These are phyloP conservation scores for Herpetospermum pedunculosum DNA, from an alignment of 306 rosid genomes.

Conservation along the genomic window DNA sequence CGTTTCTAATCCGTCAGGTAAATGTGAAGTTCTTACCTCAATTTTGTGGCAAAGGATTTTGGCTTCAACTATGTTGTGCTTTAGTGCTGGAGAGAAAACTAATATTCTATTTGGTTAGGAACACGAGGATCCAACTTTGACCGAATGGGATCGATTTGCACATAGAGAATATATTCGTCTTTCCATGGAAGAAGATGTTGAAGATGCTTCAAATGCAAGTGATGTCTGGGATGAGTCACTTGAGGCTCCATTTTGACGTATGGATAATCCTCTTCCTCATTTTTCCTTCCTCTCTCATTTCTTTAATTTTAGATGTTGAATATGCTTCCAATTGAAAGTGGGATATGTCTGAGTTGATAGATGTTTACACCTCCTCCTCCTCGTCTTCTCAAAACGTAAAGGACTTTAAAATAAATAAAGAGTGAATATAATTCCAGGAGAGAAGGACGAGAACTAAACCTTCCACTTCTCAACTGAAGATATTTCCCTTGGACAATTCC, in stretches of 20 bases:
- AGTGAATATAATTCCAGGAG: too few relatives aligned
- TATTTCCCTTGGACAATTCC: too few relatives aligned
- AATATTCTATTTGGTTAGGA: constrained; percentile 44
- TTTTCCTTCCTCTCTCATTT: not conserved
- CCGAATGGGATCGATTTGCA: constrained; percentile 99
- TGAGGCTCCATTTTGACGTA: constrained; percentile 73
- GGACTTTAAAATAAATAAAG: too few relatives aligned
- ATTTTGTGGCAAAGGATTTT: not conserved
- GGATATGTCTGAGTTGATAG: not conserved
- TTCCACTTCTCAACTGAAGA: too few relatives aligned
- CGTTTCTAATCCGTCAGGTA: constrained; percentile 97
- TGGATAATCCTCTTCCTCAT: not conserved
- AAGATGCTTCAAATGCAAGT: constrained; percentile 94
- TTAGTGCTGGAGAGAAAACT: constrained; percentile 11
- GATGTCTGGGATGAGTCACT: constrained; percentile 98
- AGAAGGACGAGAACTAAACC: too few relatives aligned
- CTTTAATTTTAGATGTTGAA: not conserved
- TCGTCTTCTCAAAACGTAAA: not conserved
- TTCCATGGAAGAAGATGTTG: constrained; percentile 98
- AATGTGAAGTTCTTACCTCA: constrained; percentile 2
- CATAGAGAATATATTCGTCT: constrained; percentile 96
- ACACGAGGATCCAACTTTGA: constrained; percentile 95
- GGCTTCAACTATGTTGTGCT: not conserved
- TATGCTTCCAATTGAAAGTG: not conserved
- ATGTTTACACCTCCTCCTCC: not conserved